phyloP scores from a whole-genome alignment of 75 land plant genomes.

The Chamaecyparis obtusa region DNA sequence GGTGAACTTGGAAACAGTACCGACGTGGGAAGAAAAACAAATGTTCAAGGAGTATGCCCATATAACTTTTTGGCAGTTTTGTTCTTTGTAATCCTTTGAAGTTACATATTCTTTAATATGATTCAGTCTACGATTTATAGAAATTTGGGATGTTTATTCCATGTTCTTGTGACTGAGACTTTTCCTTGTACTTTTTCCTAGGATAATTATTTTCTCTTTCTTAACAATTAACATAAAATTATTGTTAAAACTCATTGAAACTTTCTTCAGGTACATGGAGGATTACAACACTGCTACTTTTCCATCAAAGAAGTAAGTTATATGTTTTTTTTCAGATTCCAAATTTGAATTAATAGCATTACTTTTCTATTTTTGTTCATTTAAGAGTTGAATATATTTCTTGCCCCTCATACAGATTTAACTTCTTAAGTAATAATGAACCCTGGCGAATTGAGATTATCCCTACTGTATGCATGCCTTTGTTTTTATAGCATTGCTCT shows the following conservation, averaged over 20 bases:
- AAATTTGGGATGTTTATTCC: neutral
- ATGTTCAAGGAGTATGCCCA: conserved; percentile 89
- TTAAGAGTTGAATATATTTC: neutral
- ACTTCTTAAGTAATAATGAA: neutral
- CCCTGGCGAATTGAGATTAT: neutral
- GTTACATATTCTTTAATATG: neutral
- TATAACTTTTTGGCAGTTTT: neutral
- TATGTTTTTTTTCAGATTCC: neutral
- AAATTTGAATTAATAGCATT: neutral
- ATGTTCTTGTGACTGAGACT: neutral
- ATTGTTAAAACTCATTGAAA: neutral
- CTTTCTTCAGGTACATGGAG: conserved; percentile 84
- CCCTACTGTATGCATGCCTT: neutral
- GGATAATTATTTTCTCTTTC: neutral
- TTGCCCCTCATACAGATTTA: neutral
- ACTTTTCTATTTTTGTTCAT: neutral
- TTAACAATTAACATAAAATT: neutral
- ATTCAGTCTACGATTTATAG: neutral
- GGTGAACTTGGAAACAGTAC: conserved; percentile 77
- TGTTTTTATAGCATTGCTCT: neutral
- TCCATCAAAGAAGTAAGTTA: conserved; percentile 88
- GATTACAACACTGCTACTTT: conserved; percentile 98
- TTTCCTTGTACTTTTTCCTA: neutral
- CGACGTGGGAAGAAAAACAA: conserved; percentile 98
- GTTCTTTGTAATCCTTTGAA: neutral